Conservation (phyloP, 768 basidiomycete species). For the Tricholoma hemisulphureum region DNA sequence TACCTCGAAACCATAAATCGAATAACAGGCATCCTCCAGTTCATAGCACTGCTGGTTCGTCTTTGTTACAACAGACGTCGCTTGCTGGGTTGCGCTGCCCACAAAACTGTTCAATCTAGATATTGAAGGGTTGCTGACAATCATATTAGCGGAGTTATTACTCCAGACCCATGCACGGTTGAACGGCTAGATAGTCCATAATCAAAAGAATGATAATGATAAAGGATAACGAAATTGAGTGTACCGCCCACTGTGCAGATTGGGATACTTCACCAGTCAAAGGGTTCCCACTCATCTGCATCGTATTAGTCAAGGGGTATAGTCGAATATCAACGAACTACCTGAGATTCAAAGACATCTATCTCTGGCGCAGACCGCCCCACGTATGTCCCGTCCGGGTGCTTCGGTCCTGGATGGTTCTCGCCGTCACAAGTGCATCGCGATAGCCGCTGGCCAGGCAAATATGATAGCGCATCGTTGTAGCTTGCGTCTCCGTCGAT, state of each 20-base stretch:
- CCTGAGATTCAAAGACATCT: slow-evolving; percentile 82
- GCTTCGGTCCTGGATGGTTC: slow-evolving; percentile 75
- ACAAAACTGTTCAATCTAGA: slow-evolving; percentile 61
- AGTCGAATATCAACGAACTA: slow-evolving; percentile 15
- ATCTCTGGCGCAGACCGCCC: slow-evolving; percentile 85
- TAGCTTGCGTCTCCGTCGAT: slow-evolving; percentile 51
- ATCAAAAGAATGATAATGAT: slow-evolving; percentile 3
- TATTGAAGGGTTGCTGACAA: slow-evolving; percentile 51
- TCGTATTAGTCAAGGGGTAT: slow-evolving; percentile 23
- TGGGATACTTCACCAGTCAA: slow-evolving; percentile 72
- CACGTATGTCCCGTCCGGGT: slow-evolving; percentile 67
- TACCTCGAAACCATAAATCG: slow-evolving; percentile 75
- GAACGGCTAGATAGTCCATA: slow-evolving; percentile 51
- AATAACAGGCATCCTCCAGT: slow-evolving; percentile 52
- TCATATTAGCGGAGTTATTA: slow-evolving; percentile 55
- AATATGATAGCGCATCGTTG: slow-evolving; percentile 52
- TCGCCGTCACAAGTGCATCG: slow-evolving; percentile 80
- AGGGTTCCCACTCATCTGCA: slow-evolving; percentile 44
- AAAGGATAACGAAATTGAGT: slow-evolving; percentile 18
- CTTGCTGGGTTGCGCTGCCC: slow-evolving; percentile 73
- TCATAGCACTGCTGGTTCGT: slow-evolving; percentile 75
- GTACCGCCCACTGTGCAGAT: slow-evolving; percentile 73
- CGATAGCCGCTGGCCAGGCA: slow-evolving; percentile 77
- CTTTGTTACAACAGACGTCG: slow-evolving; percentile 66
- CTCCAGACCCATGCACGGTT: slow-evolving; percentile 67